A percentile compares a stretch with the other conserved stretches of the same genome.
Evolutionary conservation across 345 rosid species (phyloP).

Genomic region (Fremontodendron californicum): DNA sequence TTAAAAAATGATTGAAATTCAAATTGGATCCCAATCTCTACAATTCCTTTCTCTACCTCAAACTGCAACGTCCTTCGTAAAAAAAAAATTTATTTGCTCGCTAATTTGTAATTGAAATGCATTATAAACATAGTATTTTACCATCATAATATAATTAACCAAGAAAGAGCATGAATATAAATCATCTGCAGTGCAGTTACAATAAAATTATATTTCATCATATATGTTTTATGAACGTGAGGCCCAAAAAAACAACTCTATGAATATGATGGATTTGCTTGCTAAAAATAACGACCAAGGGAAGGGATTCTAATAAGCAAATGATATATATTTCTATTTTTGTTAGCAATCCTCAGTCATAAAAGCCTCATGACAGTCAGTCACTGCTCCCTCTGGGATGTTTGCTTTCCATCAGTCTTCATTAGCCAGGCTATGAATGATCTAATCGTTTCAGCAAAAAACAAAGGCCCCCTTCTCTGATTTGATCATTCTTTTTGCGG

Average conservation of each 20-base stretch:
- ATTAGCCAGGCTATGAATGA: background rate
- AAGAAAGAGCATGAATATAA: too few species aligned
- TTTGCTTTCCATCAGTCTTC: background rate
- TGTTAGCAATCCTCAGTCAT: background rate
- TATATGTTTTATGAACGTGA: background rate
- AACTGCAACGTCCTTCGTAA: too few species aligned
- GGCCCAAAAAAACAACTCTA: background rate
- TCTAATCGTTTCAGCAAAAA: constrained; percentile 38
- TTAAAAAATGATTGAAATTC: too few species aligned
- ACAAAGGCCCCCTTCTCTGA: constrained; percentile 71
- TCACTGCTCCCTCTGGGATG: background rate
- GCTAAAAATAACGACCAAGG: background rate
- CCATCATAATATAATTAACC: too few species aligned
- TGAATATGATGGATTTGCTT: background rate
- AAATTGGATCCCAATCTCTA: too few species aligned
- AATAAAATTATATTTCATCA: too few species aligned
- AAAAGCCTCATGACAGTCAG: background rate
- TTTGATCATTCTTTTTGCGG: constrained; percentile 59
- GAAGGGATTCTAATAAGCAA: background rate
- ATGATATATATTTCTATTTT: background rate
- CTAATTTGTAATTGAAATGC: too few species aligned
- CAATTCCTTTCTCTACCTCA: too few species aligned
- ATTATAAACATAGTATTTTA: too few species aligned
- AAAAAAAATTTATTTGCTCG: too few species aligned
- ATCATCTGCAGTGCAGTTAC: too few species aligned